Evolutionary conservation across 305 asterid species (phyloP).

Genomic region (Rubia balearica): DNA sequence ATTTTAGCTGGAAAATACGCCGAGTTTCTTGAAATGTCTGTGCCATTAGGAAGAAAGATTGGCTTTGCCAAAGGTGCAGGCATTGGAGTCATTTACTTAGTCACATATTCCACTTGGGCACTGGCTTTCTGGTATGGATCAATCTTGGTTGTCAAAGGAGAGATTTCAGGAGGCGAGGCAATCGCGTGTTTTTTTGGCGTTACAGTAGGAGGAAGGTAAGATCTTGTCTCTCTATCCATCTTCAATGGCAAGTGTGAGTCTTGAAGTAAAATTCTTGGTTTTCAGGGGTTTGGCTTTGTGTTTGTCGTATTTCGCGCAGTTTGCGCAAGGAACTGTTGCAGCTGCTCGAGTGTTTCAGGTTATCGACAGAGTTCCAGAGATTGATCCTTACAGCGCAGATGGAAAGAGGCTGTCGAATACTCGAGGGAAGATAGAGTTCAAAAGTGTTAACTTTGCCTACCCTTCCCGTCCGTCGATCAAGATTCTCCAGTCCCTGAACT

Average conservation of each 20-base stretch:
- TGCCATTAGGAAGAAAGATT: slow-evolving; percentile 51
- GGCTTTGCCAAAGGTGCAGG: slow-evolving; percentile 86
- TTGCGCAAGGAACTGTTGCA: slow-evolving; percentile 81
- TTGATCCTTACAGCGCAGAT: slow-evolving; percentile 57
- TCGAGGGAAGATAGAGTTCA: slow-evolving; percentile 60
- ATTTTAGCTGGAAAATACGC: slow-evolving; percentile 47
- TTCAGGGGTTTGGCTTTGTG: slow-evolving; percentile 79
- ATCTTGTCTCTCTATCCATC: not conserved
- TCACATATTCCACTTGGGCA: slow-evolving; percentile 83
- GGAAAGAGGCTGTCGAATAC: slow-evolving; percentile 48
- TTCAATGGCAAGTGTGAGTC: not conserved
- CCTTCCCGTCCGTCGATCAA: slow-evolving; percentile 64
- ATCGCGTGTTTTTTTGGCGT: slow-evolving; percentile 92
- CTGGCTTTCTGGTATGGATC: slow-evolving; percentile 91
- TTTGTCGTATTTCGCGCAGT: slow-evolving; percentile 69
- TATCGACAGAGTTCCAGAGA: slow-evolving; percentile 55
- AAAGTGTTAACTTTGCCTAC: slow-evolving; percentile 52
- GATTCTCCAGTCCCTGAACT: slow-evolving; percentile 49
- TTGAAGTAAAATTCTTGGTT: not conserved
- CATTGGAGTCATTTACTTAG: slow-evolving; percentile 69
- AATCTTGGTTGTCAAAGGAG: slow-evolving; percentile 35
- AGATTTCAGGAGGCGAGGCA: slow-evolving; percentile 68
- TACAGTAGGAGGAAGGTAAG: slow-evolving; percentile 74
- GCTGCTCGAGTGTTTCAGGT: slow-evolving; percentile 66
- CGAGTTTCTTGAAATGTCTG: slow-evolving; percentile 42